Percentiles rank a stretch among this genome's conserved stretches.
Evolutionary conservation across 768 basidiomycete species (phyloP).

Genomic region (Cyclocybe cylindracea): DNA sequence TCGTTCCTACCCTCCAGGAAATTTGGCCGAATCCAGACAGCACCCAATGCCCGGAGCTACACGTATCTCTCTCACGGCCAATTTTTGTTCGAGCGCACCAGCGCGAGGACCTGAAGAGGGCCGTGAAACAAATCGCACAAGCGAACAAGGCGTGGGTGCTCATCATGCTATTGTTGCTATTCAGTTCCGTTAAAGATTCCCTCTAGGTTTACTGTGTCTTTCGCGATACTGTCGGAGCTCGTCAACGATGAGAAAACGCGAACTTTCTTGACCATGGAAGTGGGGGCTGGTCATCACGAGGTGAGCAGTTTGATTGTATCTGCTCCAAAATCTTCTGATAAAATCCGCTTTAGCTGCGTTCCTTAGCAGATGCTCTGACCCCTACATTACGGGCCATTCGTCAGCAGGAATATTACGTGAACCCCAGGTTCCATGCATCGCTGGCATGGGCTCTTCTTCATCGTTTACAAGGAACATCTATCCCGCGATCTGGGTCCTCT

Average conservation of each 20-base stretch:
- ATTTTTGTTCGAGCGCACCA: conserved; percentile 81
- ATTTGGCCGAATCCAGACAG: conserved; percentile 23
- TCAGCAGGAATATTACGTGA: conserved; percentile 77
- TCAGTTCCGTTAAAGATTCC: conserved; percentile 49
- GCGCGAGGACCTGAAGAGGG: conserved; percentile 66
- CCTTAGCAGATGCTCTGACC: conserved; percentile 54
- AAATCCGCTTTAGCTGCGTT: conserved; percentile 48
- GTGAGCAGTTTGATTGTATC: conserved; percentile 36
- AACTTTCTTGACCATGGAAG: conserved; percentile 77
- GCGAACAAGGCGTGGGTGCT: conserved; percentile 45
- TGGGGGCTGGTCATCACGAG: conserved; percentile 82
- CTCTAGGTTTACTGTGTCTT: conserved; percentile 70
- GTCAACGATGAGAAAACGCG: conserved; percentile 81
- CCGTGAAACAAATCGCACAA: conserved; percentile 55
- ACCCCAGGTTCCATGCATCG: conserved; percentile 86
- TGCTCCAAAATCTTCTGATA: conserved; percentile 3
- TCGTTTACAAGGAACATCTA: conserved; percentile 10
- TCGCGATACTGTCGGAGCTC: conserved; percentile 69
- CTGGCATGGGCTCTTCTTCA: conserved; percentile 85
- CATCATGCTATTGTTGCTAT: neutral
- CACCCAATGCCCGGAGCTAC: conserved; percentile 50
- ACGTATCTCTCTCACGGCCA: conserved; percentile 85
- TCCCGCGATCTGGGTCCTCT: conserved; percentile 7
- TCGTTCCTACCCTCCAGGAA: conserved; percentile 49
- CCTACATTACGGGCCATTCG: conserved; percentile 61